Evolutionary conservation across 805 yeast species (phyloP), one percentile per base, ranked within the genome.

Genomic region (Candida nitratophila): DNA sequence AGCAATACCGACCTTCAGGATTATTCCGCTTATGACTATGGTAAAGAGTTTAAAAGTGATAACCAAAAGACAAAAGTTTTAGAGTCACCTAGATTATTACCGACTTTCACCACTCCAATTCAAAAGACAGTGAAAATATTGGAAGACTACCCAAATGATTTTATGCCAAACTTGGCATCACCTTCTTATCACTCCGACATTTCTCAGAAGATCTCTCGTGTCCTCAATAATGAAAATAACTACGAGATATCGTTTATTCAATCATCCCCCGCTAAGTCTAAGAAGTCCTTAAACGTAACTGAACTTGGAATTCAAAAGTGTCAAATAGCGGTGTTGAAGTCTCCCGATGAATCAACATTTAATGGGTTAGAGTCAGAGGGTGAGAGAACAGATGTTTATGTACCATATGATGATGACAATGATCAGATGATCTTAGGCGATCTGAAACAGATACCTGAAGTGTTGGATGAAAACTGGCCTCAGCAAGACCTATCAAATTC

Each of bases 371-470:
- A 32, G 5, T n/a, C 33, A 24, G 27, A 29, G 14, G 32, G 14
- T 29, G 32, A 29, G 14, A 29, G 14, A 4, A 14, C 12, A 29
- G n/a, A 11, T 5, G 16, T 11, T 32, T 16, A 19, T 21, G n/a
- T n/a, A n/a, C n/a, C 26, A 35, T 21, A 15, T 7, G 19, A 22
- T 19, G 39, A 16, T 9, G 33, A 27, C 3, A 26, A 27, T 16
- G 22, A 37, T 16, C 29, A 19, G 21, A 36, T 12, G 15, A 37
- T 26, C 16, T 27, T 37, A 14, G 41, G 41, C 21, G 44, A 50
- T 21, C 40, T 58, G 27, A 42, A 50, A 9, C 55, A 54, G 38
- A 50, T 58, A n/a, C 63, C 63, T 14, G 45, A 39, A 14, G 47
- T 48, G 26, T 37, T 48, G 8, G 24, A 36, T 9, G 42, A 40